These are phyloP conservation scores for Diplodia seriata DNA, from an alignment of 2,329 filamentous ascomycete genomes.

Conservation along the genomic window DNA sequence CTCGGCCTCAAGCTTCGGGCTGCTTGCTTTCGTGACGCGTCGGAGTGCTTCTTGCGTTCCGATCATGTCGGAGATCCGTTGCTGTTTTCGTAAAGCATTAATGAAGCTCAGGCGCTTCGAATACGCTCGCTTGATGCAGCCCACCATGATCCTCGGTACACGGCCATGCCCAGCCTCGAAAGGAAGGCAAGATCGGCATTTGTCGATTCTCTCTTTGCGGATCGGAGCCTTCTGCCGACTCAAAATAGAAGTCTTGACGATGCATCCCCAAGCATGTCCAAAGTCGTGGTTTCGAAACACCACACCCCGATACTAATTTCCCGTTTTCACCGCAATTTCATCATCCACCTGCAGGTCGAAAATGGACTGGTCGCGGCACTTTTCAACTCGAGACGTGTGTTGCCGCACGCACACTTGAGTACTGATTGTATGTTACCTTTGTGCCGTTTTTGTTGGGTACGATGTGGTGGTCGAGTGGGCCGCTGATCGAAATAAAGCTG, in stretches of 20 bases:
- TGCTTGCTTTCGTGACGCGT: not conserved
- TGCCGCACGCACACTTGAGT: not conserved
- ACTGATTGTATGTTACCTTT: not conserved
- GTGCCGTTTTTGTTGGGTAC: not conserved
- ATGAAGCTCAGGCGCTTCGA: not conserved
- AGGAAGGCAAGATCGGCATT: not conserved
- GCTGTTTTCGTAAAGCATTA: not conserved
- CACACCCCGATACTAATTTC: not conserved
- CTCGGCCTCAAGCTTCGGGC: not conserved
- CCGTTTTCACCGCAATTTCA: not conserved
- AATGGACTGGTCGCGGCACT: not conserved
- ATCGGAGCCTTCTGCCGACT: not conserved
- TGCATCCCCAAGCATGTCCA: not conserved
- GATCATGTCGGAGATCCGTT: not conserved
- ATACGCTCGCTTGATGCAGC: not conserved
- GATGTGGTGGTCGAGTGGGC: not conserved
- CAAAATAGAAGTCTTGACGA: not conserved
- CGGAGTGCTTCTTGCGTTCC: not conserved
- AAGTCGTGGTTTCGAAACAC: not conserved
- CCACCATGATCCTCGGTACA: not conserved
- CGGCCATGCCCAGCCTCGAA: not conserved
- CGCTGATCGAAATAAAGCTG: conserved; percentile 27
- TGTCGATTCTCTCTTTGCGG: not conserved
- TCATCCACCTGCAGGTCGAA: not conserved
- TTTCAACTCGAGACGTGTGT: not conserved